These are phyloP conservation scores for Piper betle DNA, from an alignment of 164 flowering plant species.

Conservation along the genomic window DNA sequence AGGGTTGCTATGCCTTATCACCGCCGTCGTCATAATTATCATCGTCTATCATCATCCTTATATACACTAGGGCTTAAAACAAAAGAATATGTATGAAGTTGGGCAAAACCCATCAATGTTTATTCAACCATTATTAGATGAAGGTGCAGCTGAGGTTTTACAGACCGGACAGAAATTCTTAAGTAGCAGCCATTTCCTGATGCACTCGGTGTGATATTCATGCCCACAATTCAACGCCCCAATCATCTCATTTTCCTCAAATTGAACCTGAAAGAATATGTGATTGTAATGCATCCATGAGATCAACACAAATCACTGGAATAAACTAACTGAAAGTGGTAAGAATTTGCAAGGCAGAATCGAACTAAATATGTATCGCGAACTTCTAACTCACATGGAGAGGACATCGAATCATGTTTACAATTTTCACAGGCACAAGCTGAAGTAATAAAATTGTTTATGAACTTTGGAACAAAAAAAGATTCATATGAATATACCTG, in stretches of 20 bases:
- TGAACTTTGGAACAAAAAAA: no score
- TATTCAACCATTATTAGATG: background rate
- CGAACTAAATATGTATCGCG: no score
- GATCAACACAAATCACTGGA: background rate
- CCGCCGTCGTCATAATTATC: conserved; percentile 1
- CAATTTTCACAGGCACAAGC: no score
- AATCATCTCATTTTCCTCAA: conserved; percentile 29
- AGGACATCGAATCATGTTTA: no score
- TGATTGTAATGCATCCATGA: no score
- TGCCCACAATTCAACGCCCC: conserved; percentile 75
- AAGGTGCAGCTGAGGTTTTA: conserved; percentile 49
- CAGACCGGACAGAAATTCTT: conserved; percentile 90
- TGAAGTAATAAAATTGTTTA: no score
- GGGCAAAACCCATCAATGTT: background rate
- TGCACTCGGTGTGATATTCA: conserved; percentile 70
- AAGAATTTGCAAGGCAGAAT: no score
- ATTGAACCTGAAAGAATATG: conserved; percentile 33
- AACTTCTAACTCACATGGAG: no score
- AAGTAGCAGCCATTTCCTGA: conserved; percentile 64
- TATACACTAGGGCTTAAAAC: conserved; percentile 7
- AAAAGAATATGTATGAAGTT: conserved; percentile 5
- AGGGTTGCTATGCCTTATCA: background rate
- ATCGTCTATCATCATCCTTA: conserved; percentile 10
- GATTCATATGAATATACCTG: conserved; percentile 38
- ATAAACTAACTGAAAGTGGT: no score